These are phyloP conservation scores for Linnemannia schmuckeri DNA, from an alignment of 192 early-diverging fungal species.

Conservation along the genomic window DNA sequence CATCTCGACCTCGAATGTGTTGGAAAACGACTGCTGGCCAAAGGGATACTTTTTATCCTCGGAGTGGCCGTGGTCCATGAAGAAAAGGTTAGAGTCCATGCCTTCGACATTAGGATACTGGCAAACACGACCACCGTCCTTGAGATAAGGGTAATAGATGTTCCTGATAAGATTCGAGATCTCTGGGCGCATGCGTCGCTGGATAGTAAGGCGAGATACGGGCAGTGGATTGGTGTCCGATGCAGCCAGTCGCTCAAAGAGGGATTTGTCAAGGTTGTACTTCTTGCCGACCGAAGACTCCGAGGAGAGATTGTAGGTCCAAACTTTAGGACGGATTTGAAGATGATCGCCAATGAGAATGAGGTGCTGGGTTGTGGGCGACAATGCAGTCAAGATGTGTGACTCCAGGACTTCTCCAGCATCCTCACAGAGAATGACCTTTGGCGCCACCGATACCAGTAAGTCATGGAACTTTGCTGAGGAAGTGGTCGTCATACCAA, in stretches of 20 bases:
- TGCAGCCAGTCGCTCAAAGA: constrained; percentile 64
- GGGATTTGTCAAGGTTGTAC: constrained; percentile 54
- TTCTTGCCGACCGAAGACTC: constrained; percentile 44
- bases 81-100: constrained; percentile 57
- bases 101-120: constrained; percentile 52
- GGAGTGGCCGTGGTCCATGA: constrained; percentile 58
- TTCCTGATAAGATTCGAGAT: constrained; percentile 55
- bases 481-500: constrained; percentile 65
- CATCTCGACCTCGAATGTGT: constrained; percentile 62
- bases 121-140: constrained; percentile 38
- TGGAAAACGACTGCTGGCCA: constrained; percentile 53
- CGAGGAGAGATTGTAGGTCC: constrained; percentile 30
- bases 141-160: constrained; percentile 55
- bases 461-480: constrained; percentile 59
- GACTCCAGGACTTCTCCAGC: constrained; percentile 68
- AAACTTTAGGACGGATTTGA: constrained; percentile 29
- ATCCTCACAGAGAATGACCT: constrained; percentile 65
- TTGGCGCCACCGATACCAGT: constrained; percentile 53
- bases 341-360: constrained; percentile 64
- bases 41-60: constrained; percentile 42
- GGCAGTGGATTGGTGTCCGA: constrained; percentile 20
- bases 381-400: constrained; percentile 60
- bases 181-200: constrained; percentile 64
- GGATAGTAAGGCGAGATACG: constrained; percentile 41
- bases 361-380: constrained; percentile 59